Conservation (phyloP, 768 basidiomycete genomes). For the Auriscalpium microsporum region DNA sequence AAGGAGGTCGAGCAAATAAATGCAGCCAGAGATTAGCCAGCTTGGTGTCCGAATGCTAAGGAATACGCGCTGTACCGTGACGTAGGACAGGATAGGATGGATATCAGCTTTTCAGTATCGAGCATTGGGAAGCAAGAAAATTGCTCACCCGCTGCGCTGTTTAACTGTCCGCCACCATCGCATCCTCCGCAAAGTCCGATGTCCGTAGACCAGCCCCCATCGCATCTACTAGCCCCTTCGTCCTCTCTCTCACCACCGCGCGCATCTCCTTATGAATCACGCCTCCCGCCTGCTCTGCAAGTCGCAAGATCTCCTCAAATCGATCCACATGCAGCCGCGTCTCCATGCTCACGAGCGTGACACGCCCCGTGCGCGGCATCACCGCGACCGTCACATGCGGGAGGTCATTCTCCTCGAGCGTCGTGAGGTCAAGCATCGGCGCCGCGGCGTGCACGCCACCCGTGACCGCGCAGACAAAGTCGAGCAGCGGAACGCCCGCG, state of each 20-base stretch:
- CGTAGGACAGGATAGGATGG: too few relatives aligned
- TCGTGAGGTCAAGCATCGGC: conserved; percentile 80
- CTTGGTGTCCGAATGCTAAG: too few relatives aligned
- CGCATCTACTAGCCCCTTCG: conserved; percentile 50
- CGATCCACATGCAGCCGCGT: conserved; percentile 88
- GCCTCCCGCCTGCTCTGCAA: conserved; percentile 70
- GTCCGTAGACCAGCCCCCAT: conserved; percentile 40
- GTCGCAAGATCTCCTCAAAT: conserved; percentile 79
- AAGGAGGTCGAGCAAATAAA: too few relatives aligned
- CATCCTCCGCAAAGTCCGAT: conserved; percentile 10
- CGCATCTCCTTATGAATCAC: conserved; percentile 84
- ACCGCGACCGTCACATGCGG: conserved; percentile 85
- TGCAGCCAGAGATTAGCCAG: too few relatives aligned
- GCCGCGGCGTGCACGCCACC: conserved; percentile 78
- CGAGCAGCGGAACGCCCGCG: conserved; percentile 84
- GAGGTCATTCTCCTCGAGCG: conserved; percentile 83
- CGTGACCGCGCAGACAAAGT: conserved; percentile 87
- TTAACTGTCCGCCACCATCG: conserved; percentile 8
- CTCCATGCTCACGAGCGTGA: conserved; percentile 89
- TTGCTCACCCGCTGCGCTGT: not conserved
- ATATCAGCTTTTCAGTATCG: too few relatives aligned
- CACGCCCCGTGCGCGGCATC: conserved; percentile 78
- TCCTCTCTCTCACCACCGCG: conserved; percentile 53
- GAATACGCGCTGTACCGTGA: too few relatives aligned
- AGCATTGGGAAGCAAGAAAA: not conserved